These are phyloP conservation scores for Yamadazyma phyllophila DNA, from an alignment of 805 yeast species.

Conservation along the genomic window DNA sequence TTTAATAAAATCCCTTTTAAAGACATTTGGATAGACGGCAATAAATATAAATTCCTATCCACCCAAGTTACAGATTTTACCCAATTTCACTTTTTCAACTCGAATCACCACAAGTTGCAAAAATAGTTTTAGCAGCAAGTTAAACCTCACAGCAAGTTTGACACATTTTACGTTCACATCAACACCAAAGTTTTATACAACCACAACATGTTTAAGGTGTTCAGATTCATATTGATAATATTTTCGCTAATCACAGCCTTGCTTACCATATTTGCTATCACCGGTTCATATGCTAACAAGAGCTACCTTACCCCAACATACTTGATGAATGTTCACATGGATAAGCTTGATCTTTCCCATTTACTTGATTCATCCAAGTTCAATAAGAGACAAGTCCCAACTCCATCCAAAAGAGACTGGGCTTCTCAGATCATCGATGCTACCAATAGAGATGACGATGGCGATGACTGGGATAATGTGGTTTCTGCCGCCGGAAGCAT, in stretches of 20 bases:
- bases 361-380: constrained; percentile 21
- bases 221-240: constrained; percentile 31
- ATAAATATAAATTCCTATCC: constrained; percentile 2
- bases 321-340: constrained; percentile 34
- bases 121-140: background rate
- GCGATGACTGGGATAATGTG: background rate
- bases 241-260: constrained; percentile 31
- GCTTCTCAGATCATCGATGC: constrained; percentile 15
- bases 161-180: background rate
- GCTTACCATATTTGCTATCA: constrained; percentile 34
- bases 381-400: constrained; percentile 1
- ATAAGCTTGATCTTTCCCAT: constrained; percentile 29
- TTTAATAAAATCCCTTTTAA: background rate
- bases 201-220: constrained; percentile 26
- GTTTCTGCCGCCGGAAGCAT: constrained; percentile 3
- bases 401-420: constrained; percentile 12
- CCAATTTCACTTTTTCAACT: background rate
- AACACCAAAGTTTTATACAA: background rate
- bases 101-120: background rate
- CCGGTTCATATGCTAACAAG: constrained; percentile 38
- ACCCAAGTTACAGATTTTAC: background rate
- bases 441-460: constrained; percentile 5
- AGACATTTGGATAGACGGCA: background rate
- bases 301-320: constrained; percentile 34
- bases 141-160: too few relatives aligned